phyloP scores from a whole-genome alignment of 306 rosid genomes.

The Vicia villosa region DNA sequence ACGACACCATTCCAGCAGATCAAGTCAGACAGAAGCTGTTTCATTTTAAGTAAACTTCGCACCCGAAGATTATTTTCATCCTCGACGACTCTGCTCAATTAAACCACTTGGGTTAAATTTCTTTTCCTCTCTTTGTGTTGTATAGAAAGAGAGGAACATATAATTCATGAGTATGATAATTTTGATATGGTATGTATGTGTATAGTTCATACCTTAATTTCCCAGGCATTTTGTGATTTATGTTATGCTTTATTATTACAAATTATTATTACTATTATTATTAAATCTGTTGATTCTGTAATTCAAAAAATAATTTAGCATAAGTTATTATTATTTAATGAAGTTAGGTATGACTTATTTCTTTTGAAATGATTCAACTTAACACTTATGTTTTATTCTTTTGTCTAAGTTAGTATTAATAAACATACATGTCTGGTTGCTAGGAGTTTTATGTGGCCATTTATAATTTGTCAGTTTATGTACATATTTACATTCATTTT shows the following conservation, averaged over 20 bases:
- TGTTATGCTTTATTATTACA: conserved; percentile 41
- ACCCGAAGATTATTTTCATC: conserved; percentile 6
- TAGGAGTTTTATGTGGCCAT: conserved; percentile 17
- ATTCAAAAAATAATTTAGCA: conserved; percentile 61
- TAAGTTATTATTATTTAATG: background rate
- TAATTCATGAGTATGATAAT: conserved; percentile 51
- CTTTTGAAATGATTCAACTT: background rate
- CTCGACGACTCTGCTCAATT: conserved; percentile 30
- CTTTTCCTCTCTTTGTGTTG: conserved; percentile 41
- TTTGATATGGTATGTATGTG: conserved; percentile 65
- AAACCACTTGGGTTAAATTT: conserved; percentile 45
- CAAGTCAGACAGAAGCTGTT: conserved; percentile 44
- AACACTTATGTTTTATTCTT: background rate
- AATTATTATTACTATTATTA: conserved; percentile 8
- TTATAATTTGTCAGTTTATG: conserved; percentile 35
- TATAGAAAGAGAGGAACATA: conserved; percentile 52
- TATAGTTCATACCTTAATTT: conserved; percentile 65
- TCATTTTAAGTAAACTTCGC: conserved; percentile 44
- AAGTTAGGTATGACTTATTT: conserved; percentile 36
- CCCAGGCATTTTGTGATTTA: conserved; percentile 54
- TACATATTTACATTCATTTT: background rate
- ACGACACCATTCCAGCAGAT: conserved; percentile 56
- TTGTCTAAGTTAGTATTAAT: background rate
- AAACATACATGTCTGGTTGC: background rate
- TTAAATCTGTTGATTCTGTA: conserved; percentile 60